Base-by-base conservation (phyloP, 306 rosid species). In the Dalbergia cultrata region DNA sequence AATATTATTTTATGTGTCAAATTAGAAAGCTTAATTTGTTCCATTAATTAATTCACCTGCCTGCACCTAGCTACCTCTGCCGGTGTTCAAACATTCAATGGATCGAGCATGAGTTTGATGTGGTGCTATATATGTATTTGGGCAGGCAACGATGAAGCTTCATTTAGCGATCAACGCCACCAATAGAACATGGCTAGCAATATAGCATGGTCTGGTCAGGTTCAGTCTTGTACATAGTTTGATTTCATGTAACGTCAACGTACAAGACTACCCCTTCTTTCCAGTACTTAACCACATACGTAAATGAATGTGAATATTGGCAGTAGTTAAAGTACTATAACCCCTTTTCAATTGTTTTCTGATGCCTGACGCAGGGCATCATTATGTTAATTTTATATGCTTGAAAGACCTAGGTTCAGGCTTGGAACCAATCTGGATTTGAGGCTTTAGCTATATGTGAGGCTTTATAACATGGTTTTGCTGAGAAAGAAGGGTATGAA, bases 151-250 rank as follows among this genome's bases (percentile, higher is more conserved):
- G 84, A 65, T 62, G 92, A 89, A 88, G 90, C 80, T 80, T 85
- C 90, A 86, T 89, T 86, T 8, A 82, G 80, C 74, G 76, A 82
- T 78, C 85, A 84, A 87, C 77, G 87, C 85, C 76, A 83, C 89
- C 87, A 85, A 86, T 88, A 87, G 85, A 89, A 92, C 97, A 86
- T 89, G 88, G 89, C 89, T 89, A 89, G 85, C 91, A 88, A 85
- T 87, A 79, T 88, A 84, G 88, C 91, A 84, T 88, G 87, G 41
- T 37, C 41, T 37, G 41, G 81, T 80, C 97, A 94, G 94, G 97
- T 92, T 90, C 88, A 90, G 97, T 92, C 93, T 92, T 90, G 98
- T 88, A 90, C 96, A 81, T 82, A 82, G 90, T 81, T 87, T 92
- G 88, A 87, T 87, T 86, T 82, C 85, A 77, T 81, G 80, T 84